phyloP scores from a whole-genome alignment of 2,329 filamentous ascomycete genomes.

The Claviceps humidiphila region DNA sequence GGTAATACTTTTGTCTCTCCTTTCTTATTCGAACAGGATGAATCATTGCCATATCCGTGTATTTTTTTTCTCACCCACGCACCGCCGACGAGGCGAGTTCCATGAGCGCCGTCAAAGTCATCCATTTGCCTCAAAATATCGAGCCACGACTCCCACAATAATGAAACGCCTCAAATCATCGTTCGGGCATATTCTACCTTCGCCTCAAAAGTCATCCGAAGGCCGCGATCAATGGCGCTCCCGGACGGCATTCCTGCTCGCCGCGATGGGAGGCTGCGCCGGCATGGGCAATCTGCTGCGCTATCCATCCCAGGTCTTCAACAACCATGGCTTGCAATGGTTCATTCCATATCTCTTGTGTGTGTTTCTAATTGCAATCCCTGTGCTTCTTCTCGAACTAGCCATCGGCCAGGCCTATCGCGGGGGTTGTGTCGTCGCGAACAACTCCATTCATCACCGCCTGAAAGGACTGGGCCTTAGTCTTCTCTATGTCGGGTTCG shows the following conservation, averaged over 20 bases:
- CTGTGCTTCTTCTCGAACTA: slow-evolving; percentile 41
- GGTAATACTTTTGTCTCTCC: neutral
- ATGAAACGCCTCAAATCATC: neutral
- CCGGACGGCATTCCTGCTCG: slow-evolving; percentile 39
- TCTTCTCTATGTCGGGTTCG: slow-evolving; percentile 36
- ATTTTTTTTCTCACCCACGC: neutral
- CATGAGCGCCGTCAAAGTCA: neutral
- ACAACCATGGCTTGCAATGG: slow-evolving; percentile 47
- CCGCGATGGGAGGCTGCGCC: slow-evolving; percentile 44
- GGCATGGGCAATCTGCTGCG: slow-evolving; percentile 45
- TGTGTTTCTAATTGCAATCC: slow-evolving; percentile 42
- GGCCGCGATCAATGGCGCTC: slow-evolving; percentile 42
- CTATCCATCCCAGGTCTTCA: slow-evolving; percentile 45
- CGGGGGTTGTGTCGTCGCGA: slow-evolving; percentile 40
- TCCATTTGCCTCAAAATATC: neutral
- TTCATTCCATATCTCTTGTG: slow-evolving; percentile 45
- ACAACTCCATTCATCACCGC: slow-evolving; percentile 37
- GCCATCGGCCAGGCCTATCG: slow-evolving; percentile 58
- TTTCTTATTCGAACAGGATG: neutral
- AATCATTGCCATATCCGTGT: neutral
- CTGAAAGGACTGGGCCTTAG: slow-evolving; percentile 41
- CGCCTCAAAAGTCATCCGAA: slow-evolving; percentile 16
- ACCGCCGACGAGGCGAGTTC: neutral
- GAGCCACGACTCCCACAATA: neutral
- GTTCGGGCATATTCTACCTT: neutral